Evolutionary conservation across 768 basidiomycete genomes (phyloP).

Genomic region (Termitomyces titanicus): DNA sequence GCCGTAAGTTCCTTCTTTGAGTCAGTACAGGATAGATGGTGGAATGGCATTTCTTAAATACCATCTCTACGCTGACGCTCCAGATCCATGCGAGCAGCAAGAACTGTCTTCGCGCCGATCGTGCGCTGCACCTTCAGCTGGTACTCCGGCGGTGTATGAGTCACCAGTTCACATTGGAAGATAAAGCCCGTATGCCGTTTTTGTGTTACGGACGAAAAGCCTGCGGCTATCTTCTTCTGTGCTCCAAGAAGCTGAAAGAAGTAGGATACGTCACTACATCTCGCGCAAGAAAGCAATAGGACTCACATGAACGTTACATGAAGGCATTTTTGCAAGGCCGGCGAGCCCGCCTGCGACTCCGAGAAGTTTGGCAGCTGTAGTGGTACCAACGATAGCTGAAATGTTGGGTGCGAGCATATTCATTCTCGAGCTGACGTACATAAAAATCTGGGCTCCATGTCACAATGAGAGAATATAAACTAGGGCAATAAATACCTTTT

Average conservation of each 20-base stretch:
- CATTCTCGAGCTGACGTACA: slow-evolving; percentile 99
- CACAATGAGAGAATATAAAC: neutral
- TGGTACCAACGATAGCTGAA: slow-evolving; percentile 97
- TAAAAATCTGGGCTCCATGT: slow-evolving; percentile 69
- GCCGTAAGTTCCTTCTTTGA: slow-evolving; percentile 67
- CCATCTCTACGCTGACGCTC: slow-evolving; percentile 81
- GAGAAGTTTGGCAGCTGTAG: slow-evolving; percentile 95
- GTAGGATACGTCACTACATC: neutral
- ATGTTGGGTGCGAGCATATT: slow-evolving; percentile 97
- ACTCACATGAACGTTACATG: slow-evolving; percentile 91
- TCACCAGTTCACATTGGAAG: slow-evolving; percentile 88
- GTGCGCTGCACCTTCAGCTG: slow-evolving; percentile 91
- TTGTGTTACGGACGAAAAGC: slow-evolving; percentile 85
- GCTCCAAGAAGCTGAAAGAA: slow-evolving; percentile 80
- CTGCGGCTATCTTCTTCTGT: slow-evolving; percentile 87
- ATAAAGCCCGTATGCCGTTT: slow-evolving; percentile 95
- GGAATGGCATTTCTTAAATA: slow-evolving; percentile 22
- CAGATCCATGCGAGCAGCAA: slow-evolving; percentile 94
- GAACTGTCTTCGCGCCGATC: slow-evolving; percentile 85
- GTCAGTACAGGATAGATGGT: neutral
- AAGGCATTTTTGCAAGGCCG: slow-evolving; percentile 90
- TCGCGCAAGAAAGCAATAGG: neutral
- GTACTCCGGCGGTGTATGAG: slow-evolving; percentile 83
- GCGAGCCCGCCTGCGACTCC: slow-evolving; percentile 94
- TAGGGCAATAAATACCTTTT: slow-evolving; percentile 51